Evolutionary conservation across 306 rosid genomes (phyloP).

Genomic region (Pyrus pyrifolia): DNA sequence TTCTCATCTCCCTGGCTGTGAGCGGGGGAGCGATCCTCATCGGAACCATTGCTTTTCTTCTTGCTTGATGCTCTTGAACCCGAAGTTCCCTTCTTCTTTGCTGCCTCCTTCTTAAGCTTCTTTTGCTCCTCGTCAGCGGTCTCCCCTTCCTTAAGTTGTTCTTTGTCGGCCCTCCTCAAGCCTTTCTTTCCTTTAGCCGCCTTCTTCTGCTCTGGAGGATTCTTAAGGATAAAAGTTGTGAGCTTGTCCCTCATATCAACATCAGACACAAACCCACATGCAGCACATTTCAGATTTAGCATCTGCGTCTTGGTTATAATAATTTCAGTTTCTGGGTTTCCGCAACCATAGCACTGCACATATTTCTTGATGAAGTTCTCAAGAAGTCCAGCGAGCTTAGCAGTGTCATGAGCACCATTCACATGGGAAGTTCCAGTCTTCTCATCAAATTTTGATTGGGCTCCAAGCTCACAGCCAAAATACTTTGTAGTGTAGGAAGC

Average conservation of each 20-base stretch:
- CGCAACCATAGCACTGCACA: slow-evolving; percentile 76
- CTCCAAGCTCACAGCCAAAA: slow-evolving; percentile 85
- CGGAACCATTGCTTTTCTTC: slow-evolving; percentile 54
- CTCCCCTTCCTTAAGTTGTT: slow-evolving; percentile 72
- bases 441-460: slow-evolving; percentile 78
- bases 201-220: slow-evolving; percentile 71
- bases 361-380: slow-evolving; percentile 80
- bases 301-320: slow-evolving; percentile 65
- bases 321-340: slow-evolving; percentile 78
- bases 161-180: slow-evolving; percentile 82
- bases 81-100: slow-evolving; percentile 57
- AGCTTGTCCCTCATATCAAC: slow-evolving; percentile 85
- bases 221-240: slow-evolving; percentile 67
- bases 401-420: slow-evolving; percentile 75
- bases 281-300: slow-evolving; percentile 72
- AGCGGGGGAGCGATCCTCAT: slow-evolving; percentile 62
- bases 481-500: slow-evolving; percentile 68
- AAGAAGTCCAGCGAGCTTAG: slow-evolving; percentile 72
- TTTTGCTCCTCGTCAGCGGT: slow-evolving; percentile 65
- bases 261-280: slow-evolving; percentile 73
- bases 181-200: slow-evolving; percentile 71
- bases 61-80: slow-evolving; percentile 31
- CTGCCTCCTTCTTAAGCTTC: slow-evolving; percentile 50
- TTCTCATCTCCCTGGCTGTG: slow-evolving; percentile 42
- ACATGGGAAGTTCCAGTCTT: slow-evolving; percentile 66